Evolutionary conservation across 78 protist genomes (phyloP).

Genomic region (Pelomyxa schiedti): DNA sequence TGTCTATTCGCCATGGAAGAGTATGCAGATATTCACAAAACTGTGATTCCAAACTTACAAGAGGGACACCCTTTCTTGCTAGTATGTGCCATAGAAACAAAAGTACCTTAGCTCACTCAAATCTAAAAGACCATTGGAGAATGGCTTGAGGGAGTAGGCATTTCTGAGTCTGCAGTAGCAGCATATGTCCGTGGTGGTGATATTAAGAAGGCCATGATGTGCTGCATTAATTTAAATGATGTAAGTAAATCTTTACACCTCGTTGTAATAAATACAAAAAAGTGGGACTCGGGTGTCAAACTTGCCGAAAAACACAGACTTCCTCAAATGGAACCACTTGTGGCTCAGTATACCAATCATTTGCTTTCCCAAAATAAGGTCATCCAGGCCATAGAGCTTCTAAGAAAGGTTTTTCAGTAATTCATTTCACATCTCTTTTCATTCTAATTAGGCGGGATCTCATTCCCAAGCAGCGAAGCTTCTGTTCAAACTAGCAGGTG

Average conservation of each 20-base stretch:
- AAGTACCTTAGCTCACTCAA: neutral
- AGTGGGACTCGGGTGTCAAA: slow-evolving; percentile 52
- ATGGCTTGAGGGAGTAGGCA: slow-evolving; percentile 43
- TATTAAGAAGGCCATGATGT: slow-evolving; percentile 45
- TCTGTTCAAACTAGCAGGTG: slow-evolving; percentile 13
- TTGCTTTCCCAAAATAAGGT: slow-evolving; percentile 22
- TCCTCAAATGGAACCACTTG: slow-evolving; percentile 18
- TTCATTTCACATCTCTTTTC: too few relatives aligned
- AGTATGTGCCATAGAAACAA: neutral
- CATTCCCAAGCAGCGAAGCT: slow-evolving; percentile 56
- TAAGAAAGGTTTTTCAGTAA: slow-evolving; percentile 31
- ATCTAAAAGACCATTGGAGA: slow-evolving; percentile 5
- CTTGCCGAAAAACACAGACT: slow-evolving; percentile 57
- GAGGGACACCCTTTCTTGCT: slow-evolving; percentile 9
- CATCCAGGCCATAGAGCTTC: slow-evolving; percentile 65
- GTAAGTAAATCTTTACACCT: neutral
- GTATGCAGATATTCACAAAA: slow-evolving; percentile 2
- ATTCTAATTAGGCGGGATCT: slow-evolving; percentile 10
- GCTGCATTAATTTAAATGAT: slow-evolving; percentile 50
- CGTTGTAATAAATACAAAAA: neutral
- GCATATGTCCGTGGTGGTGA: slow-evolving; percentile 38
- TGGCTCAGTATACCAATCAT: slow-evolving; percentile 51
- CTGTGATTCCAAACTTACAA: slow-evolving; percentile 4
- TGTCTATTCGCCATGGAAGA: slow-evolving; percentile 32
- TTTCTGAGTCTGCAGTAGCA: slow-evolving; percentile 36